Percentiles rank a stretch among this genome's conserved stretches.
Evolutionary conservation across 768 basidiomycete genomes (phyloP).

Genomic region (Podaxis sp.): DNA sequence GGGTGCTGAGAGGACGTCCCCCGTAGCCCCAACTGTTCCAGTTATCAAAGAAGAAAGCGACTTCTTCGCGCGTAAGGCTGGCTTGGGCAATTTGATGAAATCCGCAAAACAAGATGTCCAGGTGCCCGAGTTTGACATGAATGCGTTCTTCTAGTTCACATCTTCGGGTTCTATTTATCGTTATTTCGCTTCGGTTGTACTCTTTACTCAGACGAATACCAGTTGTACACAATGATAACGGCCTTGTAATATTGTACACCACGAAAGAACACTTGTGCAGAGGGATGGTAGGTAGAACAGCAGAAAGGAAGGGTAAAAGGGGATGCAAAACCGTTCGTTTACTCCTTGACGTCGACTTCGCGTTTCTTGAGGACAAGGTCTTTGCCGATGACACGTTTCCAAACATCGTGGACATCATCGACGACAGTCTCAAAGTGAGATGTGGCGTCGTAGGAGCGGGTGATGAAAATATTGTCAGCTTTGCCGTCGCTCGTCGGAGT

Average conservation of each 20-base stretch:
- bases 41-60: constrained; percentile 54
- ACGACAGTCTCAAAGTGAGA: constrained; percentile 99
- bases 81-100: constrained; percentile 83
- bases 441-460: constrained; percentile 96
- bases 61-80: constrained; percentile 64
- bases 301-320: not conserved
- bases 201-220: not conserved
- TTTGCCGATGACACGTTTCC: constrained; percentile 80
- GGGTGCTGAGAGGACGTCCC: constrained; percentile 15
- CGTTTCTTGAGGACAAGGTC: constrained; percentile 88
- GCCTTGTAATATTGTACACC: constrained; percentile 10
- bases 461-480: constrained; percentile 93
- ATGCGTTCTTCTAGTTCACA: constrained; percentile 57
- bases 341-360: constrained; percentile 64
- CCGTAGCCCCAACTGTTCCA: constrained; percentile 28
- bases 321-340: constrained; percentile 16
- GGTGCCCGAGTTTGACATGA: constrained; percentile 89
- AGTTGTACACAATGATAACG: not conserved
- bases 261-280: constrained; percentile 1
- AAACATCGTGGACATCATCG: constrained; percentile 95
- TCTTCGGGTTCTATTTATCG: constrained; percentile 4
- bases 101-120: constrained; percentile 86
- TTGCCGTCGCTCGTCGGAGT: constrained; percentile 82
- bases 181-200: constrained; percentile 5
- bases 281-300: not conserved